Evolutionary conservation across 1,139 yeast genomes (phyloP).

Genomic region (Debaryomycetaceae sp.): DNA sequence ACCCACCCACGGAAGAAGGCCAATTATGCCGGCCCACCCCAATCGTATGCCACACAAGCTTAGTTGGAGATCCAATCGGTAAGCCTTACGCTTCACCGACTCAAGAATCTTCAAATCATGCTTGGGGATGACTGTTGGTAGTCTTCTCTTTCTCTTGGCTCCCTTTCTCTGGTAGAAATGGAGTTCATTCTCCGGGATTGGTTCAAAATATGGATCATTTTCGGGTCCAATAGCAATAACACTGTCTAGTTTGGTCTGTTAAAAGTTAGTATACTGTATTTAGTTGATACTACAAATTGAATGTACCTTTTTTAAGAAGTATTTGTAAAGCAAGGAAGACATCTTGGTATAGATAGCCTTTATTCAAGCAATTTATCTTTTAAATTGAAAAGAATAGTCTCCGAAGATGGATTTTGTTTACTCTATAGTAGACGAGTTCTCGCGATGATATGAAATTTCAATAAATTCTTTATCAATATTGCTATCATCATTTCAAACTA

Average conservation of each 20-base stretch:
- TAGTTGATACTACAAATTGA: background rate
- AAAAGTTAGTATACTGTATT: conserved; percentile 3
- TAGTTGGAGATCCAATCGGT: conserved; percentile 61
- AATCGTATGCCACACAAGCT: conserved; percentile 60
- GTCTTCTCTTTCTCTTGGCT: conserved; percentile 41
- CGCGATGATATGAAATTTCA: background rate
- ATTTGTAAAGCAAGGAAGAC: conserved; percentile 27
- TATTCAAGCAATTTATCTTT: background rate
- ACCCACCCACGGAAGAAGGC: conserved; percentile 66
- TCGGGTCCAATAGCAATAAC: conserved; percentile 29
- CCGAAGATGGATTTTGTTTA: background rate
- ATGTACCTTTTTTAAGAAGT: conserved; percentile 41
- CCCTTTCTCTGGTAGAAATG: conserved; percentile 47
- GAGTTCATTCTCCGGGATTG: conserved; percentile 45
- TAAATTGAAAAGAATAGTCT: background rate
- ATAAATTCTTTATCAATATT: no score
- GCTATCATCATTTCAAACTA: no score
- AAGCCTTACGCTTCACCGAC: conserved; percentile 58
- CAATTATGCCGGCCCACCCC: conserved; percentile 74
- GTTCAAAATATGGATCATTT: conserved; percentile 47
- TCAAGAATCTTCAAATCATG: conserved; percentile 52
- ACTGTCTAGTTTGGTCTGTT: conserved; percentile 36
- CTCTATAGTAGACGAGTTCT: background rate
- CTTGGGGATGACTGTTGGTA: conserved; percentile 55
- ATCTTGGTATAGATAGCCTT: conserved; percentile 7